Percentiles rank a stretch among this genome's conserved stretches.
These are phyloP conservation scores for Flaveria floridana DNA, from an alignment of 140 eudicot genomes.

Conservation along the genomic window DNA sequence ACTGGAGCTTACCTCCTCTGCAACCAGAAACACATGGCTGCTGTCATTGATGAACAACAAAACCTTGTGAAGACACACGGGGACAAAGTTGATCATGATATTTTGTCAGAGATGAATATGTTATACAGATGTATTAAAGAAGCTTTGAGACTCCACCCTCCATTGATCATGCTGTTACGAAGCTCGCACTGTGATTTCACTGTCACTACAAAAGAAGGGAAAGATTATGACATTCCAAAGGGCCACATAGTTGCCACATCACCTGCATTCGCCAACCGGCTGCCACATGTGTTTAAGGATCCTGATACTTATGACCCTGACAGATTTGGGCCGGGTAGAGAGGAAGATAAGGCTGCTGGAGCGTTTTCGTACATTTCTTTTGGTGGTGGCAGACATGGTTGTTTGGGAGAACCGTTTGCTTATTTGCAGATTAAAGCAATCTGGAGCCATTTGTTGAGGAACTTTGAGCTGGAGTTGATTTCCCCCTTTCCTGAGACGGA, in stretches of 20 bases:
- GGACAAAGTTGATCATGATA: slow-evolving; percentile 64
- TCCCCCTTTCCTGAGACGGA: slow-evolving; percentile 96
- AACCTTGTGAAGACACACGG: slow-evolving; percentile 57
- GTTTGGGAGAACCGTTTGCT: slow-evolving; percentile 96
- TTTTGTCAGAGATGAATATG: slow-evolving; percentile 82
- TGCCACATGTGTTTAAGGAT: slow-evolving; percentile 73
- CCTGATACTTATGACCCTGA: slow-evolving; percentile 92
- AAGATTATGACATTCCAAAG: slow-evolving; percentile 83
- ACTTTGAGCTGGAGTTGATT: slow-evolving; percentile 77
- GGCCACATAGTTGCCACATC: slow-evolving; percentile 97
- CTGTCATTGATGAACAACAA: slow-evolving; percentile 70
- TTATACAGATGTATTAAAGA: slow-evolving; percentile 84
- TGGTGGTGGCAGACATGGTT: slow-evolving; percentile 98
- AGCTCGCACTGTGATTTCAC: slow-evolving; percentile 78
- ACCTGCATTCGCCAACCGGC: slow-evolving; percentile 85
- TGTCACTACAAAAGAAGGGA: slow-evolving; percentile 73
- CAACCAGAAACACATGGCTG: slow-evolving; percentile 59
- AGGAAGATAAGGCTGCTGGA: slow-evolving; percentile 89
- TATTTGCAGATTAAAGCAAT: slow-evolving; percentile 90
- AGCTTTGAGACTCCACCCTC: slow-evolving; percentile 95
- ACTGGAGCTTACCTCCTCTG: slow-evolving; percentile 86
- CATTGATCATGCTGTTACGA: slow-evolving; percentile 84
- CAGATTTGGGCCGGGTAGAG: slow-evolving; percentile 74
- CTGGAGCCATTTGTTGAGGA: slow-evolving; percentile 92
- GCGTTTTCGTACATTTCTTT: slow-evolving; percentile 88